These are phyloP conservation scores for Edaphochlamys debaryana DNA, from an alignment of 139 green algal genomes.

Conservation along the genomic window DNA sequence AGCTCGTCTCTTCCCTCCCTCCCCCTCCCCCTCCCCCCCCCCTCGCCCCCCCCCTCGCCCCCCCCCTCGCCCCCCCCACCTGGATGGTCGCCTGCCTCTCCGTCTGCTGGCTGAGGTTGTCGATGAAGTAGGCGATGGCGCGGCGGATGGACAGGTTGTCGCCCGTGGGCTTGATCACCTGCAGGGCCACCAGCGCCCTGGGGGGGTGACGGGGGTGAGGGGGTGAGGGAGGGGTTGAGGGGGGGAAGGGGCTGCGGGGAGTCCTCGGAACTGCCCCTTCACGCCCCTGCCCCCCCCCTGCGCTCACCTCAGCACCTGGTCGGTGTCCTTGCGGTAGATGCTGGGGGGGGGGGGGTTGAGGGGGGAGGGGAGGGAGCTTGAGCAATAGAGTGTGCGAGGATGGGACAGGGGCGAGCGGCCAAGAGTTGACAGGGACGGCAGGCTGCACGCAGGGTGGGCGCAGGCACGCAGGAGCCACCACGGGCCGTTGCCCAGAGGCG, in stretches of 20 bases:
- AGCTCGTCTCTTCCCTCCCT: no score
- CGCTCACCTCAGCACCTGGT: constrained; percentile 47
- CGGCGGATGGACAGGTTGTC: constrained; percentile 70
- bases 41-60: background rate
- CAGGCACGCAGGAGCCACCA: no score
- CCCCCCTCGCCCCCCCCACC: background rate
- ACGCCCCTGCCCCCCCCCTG: background rate
- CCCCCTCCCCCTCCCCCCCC: no score
- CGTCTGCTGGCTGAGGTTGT: constrained; percentile 60
- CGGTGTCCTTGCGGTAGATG: constrained; percentile 90
- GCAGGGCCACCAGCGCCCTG: constrained; percentile 70
- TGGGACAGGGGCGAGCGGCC: no score
- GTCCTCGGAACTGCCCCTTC: no score
- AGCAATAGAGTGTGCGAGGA: no score
- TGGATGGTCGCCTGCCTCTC: constrained; percentile 80
- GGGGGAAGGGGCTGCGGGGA: background rate
- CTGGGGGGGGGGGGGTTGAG: constrained; percentile 96
- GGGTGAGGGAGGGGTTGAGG: background rate
- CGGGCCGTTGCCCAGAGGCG: no score
- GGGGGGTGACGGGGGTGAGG: background rate
- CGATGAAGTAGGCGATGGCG: constrained; percentile 83
- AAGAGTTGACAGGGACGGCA: no score
- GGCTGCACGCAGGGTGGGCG: no score
- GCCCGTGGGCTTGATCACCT: constrained; percentile 77
- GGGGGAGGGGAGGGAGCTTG: no score